Evolutionary conservation across 225 moss, liverwort and hornwort genomes (phyloP).

Genomic region (Polytrichum formosum): DNA sequence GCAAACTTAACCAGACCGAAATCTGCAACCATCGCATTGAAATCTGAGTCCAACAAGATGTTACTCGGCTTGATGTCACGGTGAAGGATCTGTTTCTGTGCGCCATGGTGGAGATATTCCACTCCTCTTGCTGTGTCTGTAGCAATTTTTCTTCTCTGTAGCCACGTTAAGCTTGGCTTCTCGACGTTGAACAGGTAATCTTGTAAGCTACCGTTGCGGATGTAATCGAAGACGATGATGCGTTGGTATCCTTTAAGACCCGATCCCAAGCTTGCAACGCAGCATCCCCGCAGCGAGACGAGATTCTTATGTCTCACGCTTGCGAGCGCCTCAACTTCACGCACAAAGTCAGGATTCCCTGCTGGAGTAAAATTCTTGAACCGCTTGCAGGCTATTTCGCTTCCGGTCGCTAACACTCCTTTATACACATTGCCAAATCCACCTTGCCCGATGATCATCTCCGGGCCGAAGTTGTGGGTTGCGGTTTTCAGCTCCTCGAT

Average conservation of each 20-base stretch:
- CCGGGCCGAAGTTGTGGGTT: constrained; percentile 48
- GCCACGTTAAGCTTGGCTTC: constrained; percentile 34
- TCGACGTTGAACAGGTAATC: constrained; percentile 44
- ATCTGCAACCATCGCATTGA: constrained; percentile 61
- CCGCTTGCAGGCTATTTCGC: constrained; percentile 36
- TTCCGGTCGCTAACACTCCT: constrained; percentile 20
- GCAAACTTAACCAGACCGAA: constrained; percentile 66
- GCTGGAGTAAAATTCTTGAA: constrained; percentile 58
- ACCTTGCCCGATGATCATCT: constrained; percentile 52
- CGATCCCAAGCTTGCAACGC: constrained; percentile 39
- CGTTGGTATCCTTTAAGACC: constrained; percentile 53
- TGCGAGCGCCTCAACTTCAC: constrained; percentile 63
- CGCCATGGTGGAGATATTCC: constrained; percentile 54
- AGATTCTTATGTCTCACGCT: constrained; percentile 67
- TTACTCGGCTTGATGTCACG: constrained; percentile 71
- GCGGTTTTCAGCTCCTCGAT: constrained; percentile 57
- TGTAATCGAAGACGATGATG: constrained; percentile 64
- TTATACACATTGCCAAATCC: constrained; percentile 70
- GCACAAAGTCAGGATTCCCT: constrained; percentile 52
- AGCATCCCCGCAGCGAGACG: constrained; percentile 61
- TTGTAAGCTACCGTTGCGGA: constrained; percentile 54
- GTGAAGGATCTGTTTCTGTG: constrained; percentile 54
- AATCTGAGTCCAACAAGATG: constrained; percentile 46
- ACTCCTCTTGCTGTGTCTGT: constrained; percentile 59
- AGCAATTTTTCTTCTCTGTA: constrained; percentile 40